Conservation (phyloP, 331 rosid species). For the Telfairia occidentalis region DNA sequence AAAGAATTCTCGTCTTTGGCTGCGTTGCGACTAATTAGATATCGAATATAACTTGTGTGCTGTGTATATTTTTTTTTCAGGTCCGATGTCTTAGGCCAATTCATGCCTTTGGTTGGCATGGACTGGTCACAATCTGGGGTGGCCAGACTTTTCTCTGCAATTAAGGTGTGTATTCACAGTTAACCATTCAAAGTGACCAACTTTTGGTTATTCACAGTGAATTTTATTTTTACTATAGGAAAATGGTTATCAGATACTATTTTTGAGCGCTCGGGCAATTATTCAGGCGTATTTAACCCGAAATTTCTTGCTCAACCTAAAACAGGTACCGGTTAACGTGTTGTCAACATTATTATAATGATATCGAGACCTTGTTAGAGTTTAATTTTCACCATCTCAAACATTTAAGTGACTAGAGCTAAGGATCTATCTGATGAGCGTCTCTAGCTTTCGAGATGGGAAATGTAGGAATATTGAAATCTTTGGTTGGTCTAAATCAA, state of each 20-base stretch:
- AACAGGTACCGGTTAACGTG: conserved; percentile 45
- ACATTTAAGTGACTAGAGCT: background rate
- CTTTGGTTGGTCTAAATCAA: background rate
- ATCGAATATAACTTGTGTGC: background rate
- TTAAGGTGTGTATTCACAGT: conserved; percentile 43
- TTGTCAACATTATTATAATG: background rate
- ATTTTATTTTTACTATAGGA: conserved; percentile 38
- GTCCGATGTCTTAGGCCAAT: conserved; percentile 96
- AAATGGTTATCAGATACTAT: conserved; percentile 93
- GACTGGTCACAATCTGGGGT: conserved; percentile 98
- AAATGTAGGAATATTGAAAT: background rate
- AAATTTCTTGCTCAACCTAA: conserved; percentile 67
- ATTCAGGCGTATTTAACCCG: conserved; percentile 91
- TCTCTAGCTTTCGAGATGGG: background rate
- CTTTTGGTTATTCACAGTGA: background rate
- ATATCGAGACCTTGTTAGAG: background rate
- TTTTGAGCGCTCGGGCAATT: conserved; percentile 95
- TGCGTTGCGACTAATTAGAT: background rate
- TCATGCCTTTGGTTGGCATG: conserved; percentile 97
- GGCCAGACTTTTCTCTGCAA: conserved; percentile 86
- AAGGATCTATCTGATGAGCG: background rate
- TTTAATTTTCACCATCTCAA: background rate
- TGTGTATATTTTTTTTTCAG: conserved; percentile 23
- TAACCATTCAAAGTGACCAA: background rate
- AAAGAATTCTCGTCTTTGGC: background rate